Evolutionary conservation across 805 yeast genomes (phyloP).

Genomic region (Spathaspora gorwiae): DNA sequence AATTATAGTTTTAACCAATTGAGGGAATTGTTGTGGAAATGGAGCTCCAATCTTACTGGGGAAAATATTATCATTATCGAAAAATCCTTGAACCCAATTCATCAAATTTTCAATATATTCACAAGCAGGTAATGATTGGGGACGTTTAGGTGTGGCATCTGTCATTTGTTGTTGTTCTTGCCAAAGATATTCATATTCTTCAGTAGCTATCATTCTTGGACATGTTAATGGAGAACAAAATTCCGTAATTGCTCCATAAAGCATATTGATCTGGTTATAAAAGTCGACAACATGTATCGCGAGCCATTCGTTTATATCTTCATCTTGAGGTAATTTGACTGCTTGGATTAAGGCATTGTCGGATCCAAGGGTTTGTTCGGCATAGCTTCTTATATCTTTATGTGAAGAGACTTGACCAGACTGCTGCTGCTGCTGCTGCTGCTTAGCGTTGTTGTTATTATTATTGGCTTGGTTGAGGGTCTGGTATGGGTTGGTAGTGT

Average conservation of each 20-base stretch:
- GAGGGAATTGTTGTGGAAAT: conserved; percentile 79
- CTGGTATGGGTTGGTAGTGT: conserved; percentile 21
- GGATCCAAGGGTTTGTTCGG: conserved; percentile 92
- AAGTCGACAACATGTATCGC: conserved; percentile 98
- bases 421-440: conserved; percentile 15
- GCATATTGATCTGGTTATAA: conserved; percentile 93
- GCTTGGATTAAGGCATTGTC: conserved; percentile 89
- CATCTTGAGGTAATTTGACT: conserved; percentile 89
- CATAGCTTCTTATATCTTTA: conserved; percentile 77
- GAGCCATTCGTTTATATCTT: conserved; percentile 88
- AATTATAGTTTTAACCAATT: conserved; percentile 78
- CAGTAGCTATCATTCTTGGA: conserved; percentile 97
- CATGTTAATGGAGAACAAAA: conserved; percentile 94
- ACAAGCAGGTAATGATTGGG: conserved; percentile 88
- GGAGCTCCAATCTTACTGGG: conserved; percentile 91
- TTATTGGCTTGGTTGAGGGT: conserved; percentile 16
- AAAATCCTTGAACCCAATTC: conserved; percentile 91
- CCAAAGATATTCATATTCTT: conserved; percentile 96
- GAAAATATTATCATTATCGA: conserved; percentile 86
- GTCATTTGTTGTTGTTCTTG: conserved; percentile 52
- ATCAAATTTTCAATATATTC: conserved; percentile 89
- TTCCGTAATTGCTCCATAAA: conserved; percentile 92
- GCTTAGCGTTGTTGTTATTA: conserved; percentile 4
- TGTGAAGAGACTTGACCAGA: conserved; percentile 46
- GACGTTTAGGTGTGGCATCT: conserved; percentile 45